These are phyloP conservation scores for Prunus padus DNA, from an alignment of 306 rosid genomes.

Conservation along the genomic window DNA sequence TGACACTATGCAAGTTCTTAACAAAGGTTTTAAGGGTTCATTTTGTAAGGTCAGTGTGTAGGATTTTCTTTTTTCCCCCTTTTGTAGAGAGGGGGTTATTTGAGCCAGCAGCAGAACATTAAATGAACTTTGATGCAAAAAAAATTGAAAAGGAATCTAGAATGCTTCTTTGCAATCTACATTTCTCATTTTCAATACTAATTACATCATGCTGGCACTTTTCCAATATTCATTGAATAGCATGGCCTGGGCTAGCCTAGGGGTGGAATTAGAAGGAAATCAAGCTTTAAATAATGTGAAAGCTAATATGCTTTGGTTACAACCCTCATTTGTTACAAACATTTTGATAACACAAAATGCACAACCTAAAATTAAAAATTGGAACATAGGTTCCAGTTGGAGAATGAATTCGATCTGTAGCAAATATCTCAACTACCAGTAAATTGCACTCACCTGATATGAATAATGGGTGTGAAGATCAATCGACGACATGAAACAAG, in stretches of 20 bases:
- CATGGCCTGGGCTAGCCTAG: not conserved
- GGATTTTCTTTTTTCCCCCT: too few species aligned
- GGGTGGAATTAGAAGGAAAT: not conserved
- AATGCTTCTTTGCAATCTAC: not conserved
- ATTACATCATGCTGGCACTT: not conserved
- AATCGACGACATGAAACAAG: conserved; percentile 98
- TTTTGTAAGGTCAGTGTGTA: too few species aligned
- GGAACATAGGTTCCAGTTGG: not conserved
- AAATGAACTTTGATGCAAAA: not conserved
- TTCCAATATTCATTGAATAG: not conserved
- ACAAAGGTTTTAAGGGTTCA: not conserved
- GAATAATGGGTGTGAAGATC: conserved; percentile 98
- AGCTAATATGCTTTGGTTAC: not conserved
- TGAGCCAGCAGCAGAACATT: not conserved
- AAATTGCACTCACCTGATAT: conserved; percentile 68
- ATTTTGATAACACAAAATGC: not conserved
- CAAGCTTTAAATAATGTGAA: not conserved
- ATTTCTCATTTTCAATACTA: not conserved
- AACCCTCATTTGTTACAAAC: not conserved
- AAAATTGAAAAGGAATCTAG: not conserved
- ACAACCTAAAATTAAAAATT: not conserved
- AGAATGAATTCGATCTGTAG: too few species aligned
- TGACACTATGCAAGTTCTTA: not conserved
- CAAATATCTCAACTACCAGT: not conserved
- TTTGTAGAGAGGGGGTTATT: too few species aligned